Evolutionary conservation across 495 filamentous ascomycete species (phyloP), one percentile per base, ranked within the genome.

Genomic region (Podospora didyma): DNA sequence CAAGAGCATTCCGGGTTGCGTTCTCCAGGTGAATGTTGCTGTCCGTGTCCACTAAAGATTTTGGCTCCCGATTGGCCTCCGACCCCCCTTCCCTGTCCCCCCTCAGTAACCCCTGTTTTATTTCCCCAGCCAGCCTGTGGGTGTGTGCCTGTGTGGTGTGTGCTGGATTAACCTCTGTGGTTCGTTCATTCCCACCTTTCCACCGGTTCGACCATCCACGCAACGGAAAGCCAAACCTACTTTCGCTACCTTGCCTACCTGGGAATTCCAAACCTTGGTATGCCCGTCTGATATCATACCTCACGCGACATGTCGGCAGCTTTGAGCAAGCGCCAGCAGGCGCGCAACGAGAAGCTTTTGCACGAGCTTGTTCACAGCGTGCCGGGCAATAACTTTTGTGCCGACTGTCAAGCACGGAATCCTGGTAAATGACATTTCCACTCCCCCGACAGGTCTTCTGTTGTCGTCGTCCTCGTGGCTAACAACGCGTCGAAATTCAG

Each of bases 361-460:
- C 90, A 96, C 68, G 94, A 97, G 34, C 82, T 98, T 57, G 87
- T 97, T 69, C 88, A 88, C 54, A 83, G 72, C 14, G 88, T 96
- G 42, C 85, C 91, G 41, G 94, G 94, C 42, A 98, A 98, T 80
- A 91, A 96, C 71, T 75, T 86, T 62, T 98, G 94, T 75, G 95
- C 94, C 48, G 94, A 98, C 73, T 98, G 94, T 77, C 79, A 82
- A 64, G 87, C 90, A 39, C 81, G 85, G 75, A 97, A 96, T 79
- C 94, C 94, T 84, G 87, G 93, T 96, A 75, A 59, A 81, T 80
- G 48, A n/a, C 60, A 49, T 53, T 51, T 51, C 35, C 59, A 31
- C 47, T 37, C 51, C 53, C n/a, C n/a, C n/a, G n/a, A n/a, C n/a
- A n/a, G n/a, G n/a, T n/a, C 20, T n/a, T 39, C 46, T 9, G 31